Base-by-base conservation (phyloP, 2,329 filamentous ascomycete species). In the Scedosporium dehoogii region DNA sequence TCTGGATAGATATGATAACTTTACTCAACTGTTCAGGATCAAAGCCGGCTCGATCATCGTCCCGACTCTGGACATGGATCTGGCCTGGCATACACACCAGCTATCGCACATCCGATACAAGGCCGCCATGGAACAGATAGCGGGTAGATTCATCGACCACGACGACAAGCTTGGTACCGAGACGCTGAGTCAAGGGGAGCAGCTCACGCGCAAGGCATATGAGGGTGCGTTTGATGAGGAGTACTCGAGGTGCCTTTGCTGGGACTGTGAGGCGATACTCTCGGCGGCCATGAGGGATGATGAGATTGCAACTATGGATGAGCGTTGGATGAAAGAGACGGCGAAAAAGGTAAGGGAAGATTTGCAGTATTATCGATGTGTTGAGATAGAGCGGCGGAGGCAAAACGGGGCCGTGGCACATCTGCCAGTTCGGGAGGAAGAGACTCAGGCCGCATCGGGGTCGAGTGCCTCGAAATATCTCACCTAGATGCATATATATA, bases 31-130 rank as follows among this genome's bases (percentile, higher is more conserved):
- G 3, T 65, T 77, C 46, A 68, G 66, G 38, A 62, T 66, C 0
- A 67, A 73, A 60, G 68, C 69, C 4, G 62, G 62, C 5, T 69
- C 27, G 9, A 72, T 70, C 14, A 63, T 75, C 3, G 75, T 78
- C 2, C 76, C 77, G 0, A 77, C 76, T 0, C 65, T 76, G 4
- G 76, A 78, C 63, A 72, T 79, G 18, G 76, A 79, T 63, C 67
- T 79, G 0, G 71, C 71, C 0, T 79, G 76, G 77, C 75, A 78
- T 58, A 79, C 77, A 0, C 75, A 78, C 59, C 76, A 77, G 61
- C 73, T 72, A 57, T 71, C 69, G 1, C 68, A 73, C 0, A 63
- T 27, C 1, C 14, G 62, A 1, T 78, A 78, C 62, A 63, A 63
- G 0, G 42, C 62, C 23, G 64, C 61, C 0, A 66, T 66, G 55